Evolutionary conservation across 202 grass and related monocot species (phyloP).

Genomic region (Brachypodium distachyon): DNA sequence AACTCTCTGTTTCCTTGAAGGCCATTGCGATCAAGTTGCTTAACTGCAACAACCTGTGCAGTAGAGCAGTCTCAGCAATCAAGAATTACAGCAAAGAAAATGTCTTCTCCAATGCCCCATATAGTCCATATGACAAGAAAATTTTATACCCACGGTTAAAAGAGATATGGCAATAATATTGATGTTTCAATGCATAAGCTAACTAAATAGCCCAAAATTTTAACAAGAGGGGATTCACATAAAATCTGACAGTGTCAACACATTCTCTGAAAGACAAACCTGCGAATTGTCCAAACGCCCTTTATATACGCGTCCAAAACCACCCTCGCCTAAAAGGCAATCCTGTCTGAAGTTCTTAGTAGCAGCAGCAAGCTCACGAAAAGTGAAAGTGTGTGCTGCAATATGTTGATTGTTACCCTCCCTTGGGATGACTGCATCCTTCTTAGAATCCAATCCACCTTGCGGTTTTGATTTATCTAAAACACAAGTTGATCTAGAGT

Average conservation of each 20-base stretch:
- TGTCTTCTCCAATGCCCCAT: background rate
- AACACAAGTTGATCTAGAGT: slow-evolving; percentile 23
- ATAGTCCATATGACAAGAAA: background rate
- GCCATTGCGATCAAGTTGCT: slow-evolving; percentile 84
- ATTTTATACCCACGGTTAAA: background rate
- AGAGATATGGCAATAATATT: background rate
- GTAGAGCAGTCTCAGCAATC: background rate
- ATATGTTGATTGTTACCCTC: slow-evolving; percentile 65
- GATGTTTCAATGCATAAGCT: background rate
- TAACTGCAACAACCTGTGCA: slow-evolving; percentile 71
- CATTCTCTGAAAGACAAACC: slow-evolving; percentile 39
- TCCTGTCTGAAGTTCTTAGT: slow-evolving; percentile 85
- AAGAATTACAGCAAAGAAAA: slow-evolving; percentile 8
- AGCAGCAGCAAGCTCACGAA: slow-evolving; percentile 76
- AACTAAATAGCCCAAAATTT: background rate
- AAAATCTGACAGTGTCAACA: slow-evolving; percentile 12
- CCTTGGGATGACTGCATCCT: slow-evolving; percentile 46
- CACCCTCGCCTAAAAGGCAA: slow-evolving; percentile 85
- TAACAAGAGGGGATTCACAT: background rate
- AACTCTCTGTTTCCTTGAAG: slow-evolving; percentile 94
- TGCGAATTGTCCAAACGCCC: slow-evolving; percentile 83
- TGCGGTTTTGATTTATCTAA: slow-evolving; percentile 73
- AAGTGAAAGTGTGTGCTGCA: slow-evolving; percentile 80
- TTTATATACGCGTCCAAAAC: slow-evolving; percentile 91
- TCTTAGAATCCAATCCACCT: slow-evolving; percentile 50